phyloP scores from a whole-genome alignment of 331 rosid genomes.

The Acacia pycnantha region DNA sequence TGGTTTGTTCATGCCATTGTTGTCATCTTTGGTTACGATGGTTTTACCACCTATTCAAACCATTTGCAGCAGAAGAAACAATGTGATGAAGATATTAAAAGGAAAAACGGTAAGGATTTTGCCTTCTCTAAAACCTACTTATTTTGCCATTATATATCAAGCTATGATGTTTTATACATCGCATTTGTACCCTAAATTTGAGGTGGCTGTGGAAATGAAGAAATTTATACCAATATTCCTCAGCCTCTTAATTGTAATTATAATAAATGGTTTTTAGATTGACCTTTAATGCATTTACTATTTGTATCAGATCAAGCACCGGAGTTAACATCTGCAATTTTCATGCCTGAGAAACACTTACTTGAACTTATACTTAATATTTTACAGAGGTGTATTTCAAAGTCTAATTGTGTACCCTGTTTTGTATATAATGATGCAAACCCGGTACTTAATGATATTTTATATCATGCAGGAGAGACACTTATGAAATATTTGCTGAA shows the following conservation, averaged over 20 bases:
- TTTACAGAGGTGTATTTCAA: constrained; percentile 54
- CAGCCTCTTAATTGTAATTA: constrained; percentile 16
- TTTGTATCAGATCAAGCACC: constrained; percentile 41
- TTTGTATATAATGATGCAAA: neutral
- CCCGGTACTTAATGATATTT: constrained; percentile 7
- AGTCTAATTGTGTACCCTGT: neutral
- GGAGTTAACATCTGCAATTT: constrained; percentile 21
- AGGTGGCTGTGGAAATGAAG: constrained; percentile 13
- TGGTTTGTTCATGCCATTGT: neutral
- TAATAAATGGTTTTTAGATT: neutral
- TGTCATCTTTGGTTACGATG: neutral
- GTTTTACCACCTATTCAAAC: constrained; percentile 15
- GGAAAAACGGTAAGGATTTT: constrained; percentile 28
- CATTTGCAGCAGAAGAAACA: constrained; percentile 38
- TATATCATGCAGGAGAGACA: constrained; percentile 52
- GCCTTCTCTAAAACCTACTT: neutral
- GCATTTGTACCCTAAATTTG: neutral
- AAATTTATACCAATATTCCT: constrained; percentile 9
- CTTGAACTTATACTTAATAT: constrained; percentile 66
- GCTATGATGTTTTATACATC: constrained; percentile 6
- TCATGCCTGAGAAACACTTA: constrained; percentile 49
- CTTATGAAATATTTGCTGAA: constrained; percentile 67
- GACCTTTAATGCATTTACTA: constrained; percentile 12
- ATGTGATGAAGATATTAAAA: constrained; percentile 27
- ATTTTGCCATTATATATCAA: neutral